Base-by-base conservation (phyloP, 345 rosid species). In the Aquilaria yunnanensis region DNA sequence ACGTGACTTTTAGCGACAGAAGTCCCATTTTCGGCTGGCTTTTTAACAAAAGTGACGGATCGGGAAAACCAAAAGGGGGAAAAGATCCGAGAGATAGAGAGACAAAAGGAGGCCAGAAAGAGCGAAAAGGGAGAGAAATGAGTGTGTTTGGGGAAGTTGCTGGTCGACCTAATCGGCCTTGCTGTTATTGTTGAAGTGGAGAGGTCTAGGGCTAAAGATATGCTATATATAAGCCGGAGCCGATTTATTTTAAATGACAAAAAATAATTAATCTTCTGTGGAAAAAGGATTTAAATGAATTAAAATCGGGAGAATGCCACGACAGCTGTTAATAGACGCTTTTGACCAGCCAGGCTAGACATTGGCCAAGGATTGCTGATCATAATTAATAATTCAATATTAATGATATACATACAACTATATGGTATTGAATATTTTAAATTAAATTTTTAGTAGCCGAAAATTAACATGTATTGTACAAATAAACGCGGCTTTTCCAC, bases 1-100 rank as follows among this genome's bases (percentile, higher is more conserved):
- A 79, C 65, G 77, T 78, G 59, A 75, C 92, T 86, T 84, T 89
- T 62, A 62, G 67, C 32, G 96, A 89, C 72, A 89, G 73, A 60
- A 76, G 59, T 70, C 73, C 66, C 96, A 86, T 85, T 61, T 74
- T 60, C 46, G n/a, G 23, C 51, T 14, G 34, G 23, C 55, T 23
- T 23, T 23, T 23, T 23, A 23, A 23, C 12, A 14, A 30, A 43
- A 54, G 31, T 34, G 14, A 9, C 32, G 9, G 3, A 3, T 54
- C 32, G 7, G 32, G 16, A 9, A 23, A 23, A 23, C 23, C 41
- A 55, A 54, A 55, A n/a, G 32, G 41, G 9, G 59, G 33, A 32
- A 32, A 31, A 55, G 32, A 13, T 30, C 46, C 43, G 37, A 62
- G 30, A 50, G 55, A 9, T n/a, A 11, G 43, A 1, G 45, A 67